Percentiles rank a stretch among this genome's conserved stretches.
Evolutionary conservation across 768 basidiomycete species (phyloP).

Genomic region (Panellus pusillus): DNA sequence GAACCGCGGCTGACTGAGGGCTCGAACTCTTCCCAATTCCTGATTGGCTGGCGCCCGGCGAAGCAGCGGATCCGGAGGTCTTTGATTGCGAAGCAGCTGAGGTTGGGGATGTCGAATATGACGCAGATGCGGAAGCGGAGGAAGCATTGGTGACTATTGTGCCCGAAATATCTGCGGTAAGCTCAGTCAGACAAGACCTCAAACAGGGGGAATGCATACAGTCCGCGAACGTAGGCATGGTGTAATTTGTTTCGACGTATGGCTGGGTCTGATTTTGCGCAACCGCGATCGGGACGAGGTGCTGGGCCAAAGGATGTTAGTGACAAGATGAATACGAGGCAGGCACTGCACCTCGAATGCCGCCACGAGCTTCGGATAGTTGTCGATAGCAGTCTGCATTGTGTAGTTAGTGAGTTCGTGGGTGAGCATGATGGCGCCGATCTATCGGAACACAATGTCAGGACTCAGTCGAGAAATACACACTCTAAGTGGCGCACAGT

Average conservation of each 20-base stretch:
- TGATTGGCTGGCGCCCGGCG: too few relatives aligned
- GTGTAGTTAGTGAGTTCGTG: slow-evolving; percentile 64
- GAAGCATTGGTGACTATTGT: too few relatives aligned
- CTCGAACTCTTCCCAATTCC: too few relatives aligned
- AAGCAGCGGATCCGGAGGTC: too few relatives aligned
- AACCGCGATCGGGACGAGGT: slow-evolving; percentile 57
- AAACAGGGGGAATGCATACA: slow-evolving; percentile 1
- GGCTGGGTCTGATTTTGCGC: slow-evolving; percentile 51
- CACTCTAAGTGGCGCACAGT: background rate
- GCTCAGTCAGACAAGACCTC: too few relatives aligned
- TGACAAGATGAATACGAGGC: background rate
- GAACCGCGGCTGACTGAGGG: too few relatives aligned
- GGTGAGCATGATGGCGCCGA: slow-evolving; percentile 27
- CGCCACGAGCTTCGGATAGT: slow-evolving; percentile 41
- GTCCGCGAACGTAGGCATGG: background rate
- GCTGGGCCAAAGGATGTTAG: slow-evolving; percentile 13
- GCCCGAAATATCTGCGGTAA: too few relatives aligned
- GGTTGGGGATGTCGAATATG: too few relatives aligned
- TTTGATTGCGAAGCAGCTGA: too few relatives aligned
- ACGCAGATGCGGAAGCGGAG: too few relatives aligned
- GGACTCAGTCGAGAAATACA: background rate
- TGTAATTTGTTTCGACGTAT: slow-evolving; percentile 46
- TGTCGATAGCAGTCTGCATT: slow-evolving; percentile 59
- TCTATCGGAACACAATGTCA: background rate
- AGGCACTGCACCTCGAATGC: slow-evolving; percentile 42